Conservation (phyloP, 129 eudicot species). For the Calendula officinalis region DNA sequence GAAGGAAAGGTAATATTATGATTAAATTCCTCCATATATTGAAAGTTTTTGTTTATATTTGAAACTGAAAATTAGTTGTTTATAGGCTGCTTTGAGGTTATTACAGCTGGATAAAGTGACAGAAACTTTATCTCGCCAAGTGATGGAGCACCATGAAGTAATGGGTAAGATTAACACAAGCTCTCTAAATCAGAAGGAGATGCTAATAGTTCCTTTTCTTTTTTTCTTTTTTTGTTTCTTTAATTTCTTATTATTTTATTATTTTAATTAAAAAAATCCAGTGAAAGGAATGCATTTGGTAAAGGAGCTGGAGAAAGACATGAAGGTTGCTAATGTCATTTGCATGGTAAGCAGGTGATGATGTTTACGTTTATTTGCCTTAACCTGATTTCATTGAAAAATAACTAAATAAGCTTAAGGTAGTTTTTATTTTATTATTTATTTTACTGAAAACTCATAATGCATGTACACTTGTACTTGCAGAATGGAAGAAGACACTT, state of each 20-base stretch:
- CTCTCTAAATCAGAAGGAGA: slow-evolving; percentile 15
- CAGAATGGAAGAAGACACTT: slow-evolving; percentile 98
- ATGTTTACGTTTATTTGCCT: slow-evolving; percentile 26
- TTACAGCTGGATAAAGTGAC: slow-evolving; percentile 87
- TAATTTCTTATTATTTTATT: too few species aligned
- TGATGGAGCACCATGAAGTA: slow-evolving; percentile 97
- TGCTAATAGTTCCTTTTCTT: slow-evolving; percentile 25
- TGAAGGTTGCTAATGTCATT: slow-evolving; percentile 93
- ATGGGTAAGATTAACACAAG: slow-evolving; percentile 57
- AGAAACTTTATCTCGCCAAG: slow-evolving; percentile 80
- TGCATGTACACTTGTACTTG: slow-evolving; percentile 32
- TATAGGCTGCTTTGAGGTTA: slow-evolving; percentile 85
- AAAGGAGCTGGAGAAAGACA: slow-evolving; percentile 85
- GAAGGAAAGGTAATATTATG: slow-evolving; percentile 64
- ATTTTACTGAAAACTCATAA: slow-evolving; percentile 7
- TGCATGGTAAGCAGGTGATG: slow-evolving; percentile 89
- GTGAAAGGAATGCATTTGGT: slow-evolving; percentile 98
- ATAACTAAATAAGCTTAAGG: slow-evolving; percentile 20
- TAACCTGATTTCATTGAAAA: slow-evolving; percentile 2
- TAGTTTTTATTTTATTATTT: slow-evolving; percentile 5
- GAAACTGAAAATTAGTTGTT: slow-evolving; percentile 35
- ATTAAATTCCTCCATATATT: slow-evolving; percentile 2
- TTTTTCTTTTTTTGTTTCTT: neutral
- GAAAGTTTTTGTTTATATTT: slow-evolving; percentile 21
- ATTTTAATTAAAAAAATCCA: slow-evolving; percentile 6